Base-by-base conservation (phyloP, 352 stramenopile species). In the Phytophthora chlamydospora region DNA sequence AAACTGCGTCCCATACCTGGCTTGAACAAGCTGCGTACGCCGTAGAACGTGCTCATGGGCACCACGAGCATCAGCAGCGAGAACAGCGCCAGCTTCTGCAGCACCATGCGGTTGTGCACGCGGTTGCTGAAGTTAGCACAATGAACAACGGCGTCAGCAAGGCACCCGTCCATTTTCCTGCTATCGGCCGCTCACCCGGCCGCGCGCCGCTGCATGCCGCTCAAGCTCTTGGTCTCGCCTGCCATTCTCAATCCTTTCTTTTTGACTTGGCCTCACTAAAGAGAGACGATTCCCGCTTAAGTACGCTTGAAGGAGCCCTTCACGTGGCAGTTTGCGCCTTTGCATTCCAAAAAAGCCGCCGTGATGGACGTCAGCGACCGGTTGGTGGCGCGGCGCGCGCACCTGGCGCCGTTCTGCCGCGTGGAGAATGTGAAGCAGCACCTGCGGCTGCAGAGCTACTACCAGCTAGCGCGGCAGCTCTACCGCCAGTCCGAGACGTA, bases 401-500 rank as follows among this genome's bases (percentile, higher is more conserved):
- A 73, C 43, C 75, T 94, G 46, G 71, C 82, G 57, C 76, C 66
- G 33, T 82, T 84, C 58, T 90, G 81, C 56, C 31, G 62, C 34
- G 73, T 94, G 57, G 80, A 90, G 4, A 52, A 83, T 43, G 78
- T 94, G 39, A 81, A 83, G 55, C 81, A 88, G 57, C 72, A 88
- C 46, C 55, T 91, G 27, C 75, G 73, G 1, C 63, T 94, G 16
- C 59, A 79, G 50, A 83, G 74, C 45, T 91, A 90, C 67, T 91
- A 83, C 75, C 81, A 85, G 40, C 52, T 90, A 36, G 85, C 85
- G 31, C 74, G 83, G 21, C 80, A 91, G 64, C 76, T 94, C 44
- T 91, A 90, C 57, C 72, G 76, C 38, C 85, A 94, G 62, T 85
- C 76, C 32, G 80, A 92, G 66, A 69, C 73, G 47, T 94, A 92